phyloP scores from a whole-genome alignment of 164 flowering plant species.

The Chimonanthus praecox region DNA sequence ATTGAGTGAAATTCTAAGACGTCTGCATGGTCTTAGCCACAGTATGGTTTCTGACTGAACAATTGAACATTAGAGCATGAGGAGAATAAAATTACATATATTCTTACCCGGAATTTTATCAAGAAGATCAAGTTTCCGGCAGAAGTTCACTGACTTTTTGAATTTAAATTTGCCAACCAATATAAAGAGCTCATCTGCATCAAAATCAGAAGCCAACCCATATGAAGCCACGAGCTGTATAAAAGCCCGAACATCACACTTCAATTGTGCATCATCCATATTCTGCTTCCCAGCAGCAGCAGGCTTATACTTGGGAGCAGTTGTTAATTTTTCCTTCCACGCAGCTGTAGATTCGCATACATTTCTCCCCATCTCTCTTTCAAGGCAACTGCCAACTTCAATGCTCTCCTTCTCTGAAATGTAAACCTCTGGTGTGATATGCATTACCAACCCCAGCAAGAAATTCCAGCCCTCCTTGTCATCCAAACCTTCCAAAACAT shows the following conservation, averaged over 20 bases:
- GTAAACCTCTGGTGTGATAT: background rate
- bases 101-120: constrained; percentile 4
- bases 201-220: too few relatives aligned
- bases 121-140: background rate
- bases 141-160: background rate
- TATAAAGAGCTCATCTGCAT: background rate
- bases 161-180: background rate
- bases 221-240: background rate
- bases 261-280: background rate
- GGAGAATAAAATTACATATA: background rate
- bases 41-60: too few relatives aligned
- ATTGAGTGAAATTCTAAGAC: too few relatives aligned
- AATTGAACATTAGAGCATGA: too few relatives aligned
- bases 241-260: background rate
- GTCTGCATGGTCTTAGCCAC: too few relatives aligned
- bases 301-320: background rate
- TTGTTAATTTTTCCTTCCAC: background rate
- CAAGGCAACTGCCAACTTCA: too few relatives aligned
- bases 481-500: constrained; percentile 6
- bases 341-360: background rate
- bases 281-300: background rate
- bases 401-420: background rate
- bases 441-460: background rate
- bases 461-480: background rate
- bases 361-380: background rate